Percentiles rank a stretch among this genome's conserved stretches.
Evolutionary conservation across 192 early-diverging fungal species (phyloP).

Genomic region (Podochytrium sp.): DNA sequence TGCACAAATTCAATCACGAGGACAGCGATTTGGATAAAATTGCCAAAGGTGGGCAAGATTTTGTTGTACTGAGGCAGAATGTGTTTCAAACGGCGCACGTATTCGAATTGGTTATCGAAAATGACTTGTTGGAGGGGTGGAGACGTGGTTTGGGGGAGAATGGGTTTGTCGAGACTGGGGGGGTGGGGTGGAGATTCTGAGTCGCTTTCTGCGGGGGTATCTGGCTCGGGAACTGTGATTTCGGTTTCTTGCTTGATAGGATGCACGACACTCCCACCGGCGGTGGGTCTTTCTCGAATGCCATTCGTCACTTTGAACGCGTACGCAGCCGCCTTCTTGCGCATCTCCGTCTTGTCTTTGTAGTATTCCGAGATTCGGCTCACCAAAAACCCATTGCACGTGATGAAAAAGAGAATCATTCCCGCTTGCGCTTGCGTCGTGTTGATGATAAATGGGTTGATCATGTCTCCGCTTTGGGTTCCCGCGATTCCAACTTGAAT

Average conservation of each 20-base stretch:
- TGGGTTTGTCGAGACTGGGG: neutral
- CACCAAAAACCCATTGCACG: slow-evolving; percentile 30
- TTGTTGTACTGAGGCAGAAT: slow-evolving; percentile 36
- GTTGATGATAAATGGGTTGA: slow-evolving; percentile 9
- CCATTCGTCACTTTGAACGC: slow-evolving; percentile 13
- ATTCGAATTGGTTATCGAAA: slow-evolving; percentile 29
- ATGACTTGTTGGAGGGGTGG: neutral
- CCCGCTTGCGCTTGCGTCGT: slow-evolving; percentile 30
- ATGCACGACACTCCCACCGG: neutral
- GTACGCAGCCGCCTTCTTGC: slow-evolving; percentile 28
- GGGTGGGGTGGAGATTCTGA: too few relatives aligned
- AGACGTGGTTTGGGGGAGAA: neutral
- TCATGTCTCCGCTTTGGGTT: neutral
- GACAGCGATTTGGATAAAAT: slow-evolving; percentile 73
- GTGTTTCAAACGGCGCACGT: slow-evolving; percentile 34
- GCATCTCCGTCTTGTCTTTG: slow-evolving; percentile 24
- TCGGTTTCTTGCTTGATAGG: neutral
- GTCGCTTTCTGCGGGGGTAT: neutral
- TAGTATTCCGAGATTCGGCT: slow-evolving; percentile 26
- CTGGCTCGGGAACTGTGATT: neutral
- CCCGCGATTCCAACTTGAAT: slow-evolving; percentile 20
- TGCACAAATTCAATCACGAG: slow-evolving; percentile 79
- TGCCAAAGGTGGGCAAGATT: slow-evolving; percentile 37
- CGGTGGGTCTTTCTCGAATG: neutral
- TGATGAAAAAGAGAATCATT: slow-evolving; percentile 36